Evolutionary conservation across 1,284 basidiomycete genomes (phyloP).

Genomic region (Microbotryomycetes sp.): DNA sequence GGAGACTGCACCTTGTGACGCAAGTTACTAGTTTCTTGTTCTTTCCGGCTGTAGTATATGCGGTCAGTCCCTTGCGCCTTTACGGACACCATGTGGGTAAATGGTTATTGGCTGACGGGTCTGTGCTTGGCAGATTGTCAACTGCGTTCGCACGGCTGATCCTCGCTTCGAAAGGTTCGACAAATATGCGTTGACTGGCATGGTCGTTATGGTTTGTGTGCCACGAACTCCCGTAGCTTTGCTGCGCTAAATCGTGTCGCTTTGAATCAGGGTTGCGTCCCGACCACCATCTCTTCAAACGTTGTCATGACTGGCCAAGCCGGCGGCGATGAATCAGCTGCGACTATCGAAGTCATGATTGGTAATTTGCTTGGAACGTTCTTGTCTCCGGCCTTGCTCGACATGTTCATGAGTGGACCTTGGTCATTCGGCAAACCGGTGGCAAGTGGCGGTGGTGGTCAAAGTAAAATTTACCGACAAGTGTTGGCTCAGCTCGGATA

Average conservation of each 20-base stretch:
- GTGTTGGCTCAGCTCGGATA: constrained; percentile 38
- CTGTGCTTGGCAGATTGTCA: constrained; percentile 33
- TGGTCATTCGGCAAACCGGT: constrained; percentile 38
- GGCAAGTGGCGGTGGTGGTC: constrained; percentile 33
- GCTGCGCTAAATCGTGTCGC: no score
- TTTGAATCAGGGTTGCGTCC: constrained; percentile 16
- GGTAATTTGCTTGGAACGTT: constrained; percentile 39
- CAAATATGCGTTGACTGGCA: constrained; percentile 33
- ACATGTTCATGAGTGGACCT: constrained; percentile 33
- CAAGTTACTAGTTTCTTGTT: constrained; percentile 37
- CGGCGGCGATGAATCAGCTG: constrained; percentile 36
- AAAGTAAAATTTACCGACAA: constrained; percentile 34
- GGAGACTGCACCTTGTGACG: constrained; percentile 37
- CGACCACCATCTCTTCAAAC: constrained; percentile 37
- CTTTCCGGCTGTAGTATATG: constrained; percentile 35
- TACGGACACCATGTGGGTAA: background rate
- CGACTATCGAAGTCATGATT: constrained; percentile 36
- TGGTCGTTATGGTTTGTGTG: constrained; percentile 35
- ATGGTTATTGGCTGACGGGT: constrained; percentile 4
- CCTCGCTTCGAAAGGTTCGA: constrained; percentile 31
- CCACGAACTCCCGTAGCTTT: constrained; percentile 34
- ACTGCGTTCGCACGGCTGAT: constrained; percentile 30
- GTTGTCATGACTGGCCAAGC: constrained; percentile 40
- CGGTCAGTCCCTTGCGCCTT: constrained; percentile 33
- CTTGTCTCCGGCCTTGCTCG: constrained; percentile 37